Evolutionary conservation across 106 monocot genomes (phyloP).

Genomic region (Allium cepa): DNA sequence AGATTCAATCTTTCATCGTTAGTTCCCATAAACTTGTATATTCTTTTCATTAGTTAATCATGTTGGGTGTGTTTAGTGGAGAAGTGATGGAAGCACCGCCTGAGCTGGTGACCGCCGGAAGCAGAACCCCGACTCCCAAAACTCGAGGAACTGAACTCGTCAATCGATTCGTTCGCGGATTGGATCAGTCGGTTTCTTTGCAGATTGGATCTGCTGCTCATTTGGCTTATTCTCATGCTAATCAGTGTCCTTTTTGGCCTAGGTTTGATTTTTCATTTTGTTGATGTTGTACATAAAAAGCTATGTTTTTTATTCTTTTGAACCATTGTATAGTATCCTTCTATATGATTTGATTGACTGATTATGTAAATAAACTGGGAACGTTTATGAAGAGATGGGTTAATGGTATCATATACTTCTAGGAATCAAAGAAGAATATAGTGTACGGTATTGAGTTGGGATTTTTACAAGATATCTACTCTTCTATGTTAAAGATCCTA

Average conservation of each 20-base stretch:
- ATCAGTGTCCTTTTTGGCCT: constrained; percentile 47
- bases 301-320: too few relatives aligned
- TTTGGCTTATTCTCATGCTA: constrained; percentile 60
- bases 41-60: constrained; percentile 3
- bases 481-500: too few relatives aligned
- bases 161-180: constrained; percentile 25
- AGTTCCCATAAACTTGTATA: too few relatives aligned
- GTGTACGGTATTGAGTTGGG: too few relatives aligned
- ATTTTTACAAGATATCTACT: too few relatives aligned
- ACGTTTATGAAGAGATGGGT: too few relatives aligned
- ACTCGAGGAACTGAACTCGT: constrained; percentile 70
- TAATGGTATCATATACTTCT: too few relatives aligned
- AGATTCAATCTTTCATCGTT: too few relatives aligned
- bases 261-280: constrained; percentile 30
- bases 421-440: too few relatives aligned
- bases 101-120: constrained; percentile 79
- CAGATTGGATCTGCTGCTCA: constrained; percentile 43
- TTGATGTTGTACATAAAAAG: neutral
- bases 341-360: too few relatives aligned
- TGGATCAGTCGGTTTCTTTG: constrained; percentile 29
- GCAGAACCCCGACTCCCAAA: constrained; percentile 93
- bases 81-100: constrained; percentile 74
- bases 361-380: too few relatives aligned
- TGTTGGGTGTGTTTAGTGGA: constrained; percentile 90
- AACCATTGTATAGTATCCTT: too few relatives aligned